Evolutionary conservation across 805 yeast genomes (phyloP).

Genomic region (Saccharomycopsis vini): DNA sequence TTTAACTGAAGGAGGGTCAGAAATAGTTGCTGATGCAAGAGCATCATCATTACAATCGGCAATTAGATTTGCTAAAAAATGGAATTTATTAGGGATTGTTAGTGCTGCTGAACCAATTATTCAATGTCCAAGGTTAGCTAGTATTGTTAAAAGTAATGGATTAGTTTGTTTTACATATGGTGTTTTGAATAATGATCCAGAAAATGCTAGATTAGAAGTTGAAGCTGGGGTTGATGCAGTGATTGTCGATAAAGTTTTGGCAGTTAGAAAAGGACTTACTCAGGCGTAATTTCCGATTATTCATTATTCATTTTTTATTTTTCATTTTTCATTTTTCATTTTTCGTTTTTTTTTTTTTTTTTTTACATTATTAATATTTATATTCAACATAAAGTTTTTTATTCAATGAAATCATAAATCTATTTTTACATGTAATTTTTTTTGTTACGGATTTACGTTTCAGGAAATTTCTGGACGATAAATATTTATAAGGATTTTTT

Average conservation of each 20-base stretch:
- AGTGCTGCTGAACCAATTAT: conserved; percentile 81
- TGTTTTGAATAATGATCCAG: conserved; percentile 73
- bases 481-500: too few relatives aligned
- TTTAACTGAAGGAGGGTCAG: conserved; percentile 82
- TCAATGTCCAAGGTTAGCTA: conserved; percentile 82
- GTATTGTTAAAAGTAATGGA: conserved; percentile 85
- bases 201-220: conserved; percentile 75
- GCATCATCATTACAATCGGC: conserved; percentile 87
- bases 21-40: conserved; percentile 79
- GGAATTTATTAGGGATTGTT: conserved; percentile 89
- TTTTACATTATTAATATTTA: too few relatives aligned
- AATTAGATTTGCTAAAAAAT: conserved; percentile 77
- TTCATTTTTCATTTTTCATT: conserved; percentile 1
- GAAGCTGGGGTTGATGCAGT: conserved; percentile 96
- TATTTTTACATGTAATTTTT: too few relatives aligned
- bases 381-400: too few relatives aligned
- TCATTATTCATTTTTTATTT: conserved; percentile 1
- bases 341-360: neutral
- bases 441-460: too few relatives aligned
- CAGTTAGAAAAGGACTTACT: conserved; percentile 77
- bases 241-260: conserved; percentile 90
- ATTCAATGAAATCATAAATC: too few relatives aligned
- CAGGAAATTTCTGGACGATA: too few relatives aligned
- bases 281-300: neutral
- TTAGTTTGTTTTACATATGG: conserved; percentile 93